Evolutionary conservation across 148 eudicot genomes (phyloP).

Genomic region (Fagopyrum tataricum): DNA sequence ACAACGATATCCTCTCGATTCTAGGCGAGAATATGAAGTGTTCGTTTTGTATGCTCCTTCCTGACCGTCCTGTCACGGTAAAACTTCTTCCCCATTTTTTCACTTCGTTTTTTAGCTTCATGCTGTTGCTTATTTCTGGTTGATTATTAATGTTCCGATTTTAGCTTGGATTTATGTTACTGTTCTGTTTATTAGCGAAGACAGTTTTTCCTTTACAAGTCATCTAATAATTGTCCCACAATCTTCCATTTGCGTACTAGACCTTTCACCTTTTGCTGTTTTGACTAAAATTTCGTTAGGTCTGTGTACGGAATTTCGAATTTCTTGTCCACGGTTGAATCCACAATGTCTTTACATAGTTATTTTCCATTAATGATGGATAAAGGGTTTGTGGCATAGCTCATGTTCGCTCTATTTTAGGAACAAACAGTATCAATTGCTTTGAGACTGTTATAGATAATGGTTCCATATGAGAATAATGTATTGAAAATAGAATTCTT

Average conservation of each 20-base stretch:
- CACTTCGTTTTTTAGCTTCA: background rate
- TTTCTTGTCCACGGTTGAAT: background rate
- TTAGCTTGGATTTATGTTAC: background rate
- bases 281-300: background rate
- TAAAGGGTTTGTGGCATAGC: background rate
- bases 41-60: constrained; percentile 75
- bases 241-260: background rate
- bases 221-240: background rate
- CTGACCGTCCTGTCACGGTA: constrained; percentile 92
- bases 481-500: background rate
- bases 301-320: background rate
- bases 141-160: background rate
- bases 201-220: background rate
- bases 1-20: constrained; percentile 40
- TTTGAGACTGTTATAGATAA: background rate
- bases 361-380: background rate
- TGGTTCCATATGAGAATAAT: background rate
- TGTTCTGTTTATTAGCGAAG: background rate
- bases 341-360: background rate
- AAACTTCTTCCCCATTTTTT: background rate
- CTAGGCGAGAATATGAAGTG: constrained; percentile 54
- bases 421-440: background rate
- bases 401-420: background rate
- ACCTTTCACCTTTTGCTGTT: background rate
- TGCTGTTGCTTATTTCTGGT: background rate